These are phyloP conservation scores for Opeltia flavorubescens DNA, from an alignment of 495 filamentous ascomycete genomes.

Conservation along the genomic window DNA sequence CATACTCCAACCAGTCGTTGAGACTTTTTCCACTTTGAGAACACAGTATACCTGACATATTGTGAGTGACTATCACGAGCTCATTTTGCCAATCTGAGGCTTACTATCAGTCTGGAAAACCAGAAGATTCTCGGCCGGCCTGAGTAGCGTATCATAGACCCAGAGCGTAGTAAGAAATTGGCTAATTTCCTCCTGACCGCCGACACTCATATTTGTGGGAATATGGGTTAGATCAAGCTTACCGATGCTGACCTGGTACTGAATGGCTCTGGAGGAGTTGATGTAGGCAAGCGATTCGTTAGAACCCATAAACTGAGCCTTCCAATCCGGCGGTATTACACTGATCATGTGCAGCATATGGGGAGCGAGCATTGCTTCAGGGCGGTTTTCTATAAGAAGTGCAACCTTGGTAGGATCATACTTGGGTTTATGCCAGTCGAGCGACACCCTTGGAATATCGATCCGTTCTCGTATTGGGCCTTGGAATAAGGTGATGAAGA, in stretches of 20 bases:
- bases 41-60: neutral
- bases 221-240: neutral
- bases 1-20: neutral
- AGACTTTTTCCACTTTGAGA: constrained; percentile 1
- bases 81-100: neutral
- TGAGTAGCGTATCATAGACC: neutral
- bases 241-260: neutral
- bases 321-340: neutral
- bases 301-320: neutral
- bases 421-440: neutral
- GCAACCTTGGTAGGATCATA: neutral
- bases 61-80: neutral
- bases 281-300: neutral
- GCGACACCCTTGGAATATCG: neutral
- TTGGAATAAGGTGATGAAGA: neutral
- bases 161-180: neutral
- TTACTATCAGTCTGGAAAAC: constrained; percentile 1
- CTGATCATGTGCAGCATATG: constrained; percentile 1
- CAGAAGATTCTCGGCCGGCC: neutral
- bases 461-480: neutral
- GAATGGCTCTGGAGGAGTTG: neutral
- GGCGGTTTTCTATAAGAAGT: neutral
- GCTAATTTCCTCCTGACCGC: constrained; percentile 1
- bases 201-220: neutral
- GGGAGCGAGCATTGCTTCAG: neutral